A percentile compares a stretch with the other conserved stretches of the same genome.
phyloP scores from a whole-genome alignment of 2,329 filamentous ascomycete genomes.

The Fusarium sp. region DNA sequence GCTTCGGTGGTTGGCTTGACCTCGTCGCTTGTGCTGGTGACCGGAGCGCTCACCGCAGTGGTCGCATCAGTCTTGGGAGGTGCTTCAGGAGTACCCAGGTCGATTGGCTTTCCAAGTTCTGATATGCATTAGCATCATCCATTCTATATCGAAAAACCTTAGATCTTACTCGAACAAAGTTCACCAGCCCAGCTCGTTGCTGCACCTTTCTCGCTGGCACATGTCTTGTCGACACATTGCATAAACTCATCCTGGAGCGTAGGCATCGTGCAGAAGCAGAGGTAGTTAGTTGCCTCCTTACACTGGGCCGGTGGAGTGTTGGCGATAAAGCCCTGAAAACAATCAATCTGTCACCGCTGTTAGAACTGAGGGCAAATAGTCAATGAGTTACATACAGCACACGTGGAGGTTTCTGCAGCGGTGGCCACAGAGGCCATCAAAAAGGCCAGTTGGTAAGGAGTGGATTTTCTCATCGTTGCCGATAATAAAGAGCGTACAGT shows the following conservation, averaged over 20 bases:
- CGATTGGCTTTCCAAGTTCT: constrained; percentile 36
- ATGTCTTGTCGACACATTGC: constrained; percentile 40
- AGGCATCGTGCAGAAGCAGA: constrained; percentile 50
- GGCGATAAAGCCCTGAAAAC: constrained; percentile 48
- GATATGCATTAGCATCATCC: neutral
- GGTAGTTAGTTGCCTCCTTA: constrained; percentile 51
- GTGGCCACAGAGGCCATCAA: constrained; percentile 21
- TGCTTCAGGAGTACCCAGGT: constrained; percentile 12
- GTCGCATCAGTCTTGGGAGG: constrained; percentile 13
- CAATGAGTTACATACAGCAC: constrained; percentile 27
- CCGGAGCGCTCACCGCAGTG: neutral
- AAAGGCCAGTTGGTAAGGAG: constrained; percentile 20
- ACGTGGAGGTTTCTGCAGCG: constrained; percentile 23
- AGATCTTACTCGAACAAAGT: constrained; percentile 51
- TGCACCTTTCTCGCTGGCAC: constrained; percentile 10
- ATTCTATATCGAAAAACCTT: accelerated
- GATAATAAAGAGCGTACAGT: neutral
- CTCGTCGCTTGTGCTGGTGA: neutral
- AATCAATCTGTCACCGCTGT: constrained; percentile 41
- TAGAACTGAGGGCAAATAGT: neutral
- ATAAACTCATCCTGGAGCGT: constrained; percentile 45
- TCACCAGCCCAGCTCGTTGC: constrained; percentile 45
- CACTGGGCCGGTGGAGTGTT: constrained; percentile 49
- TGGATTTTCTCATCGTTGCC: constrained; percentile 33
- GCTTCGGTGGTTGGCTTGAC: constrained; percentile 8